Conservation (phyloP, 2,329 filamentous ascomycete genomes). For the Cladosporium sp. region DNA sequence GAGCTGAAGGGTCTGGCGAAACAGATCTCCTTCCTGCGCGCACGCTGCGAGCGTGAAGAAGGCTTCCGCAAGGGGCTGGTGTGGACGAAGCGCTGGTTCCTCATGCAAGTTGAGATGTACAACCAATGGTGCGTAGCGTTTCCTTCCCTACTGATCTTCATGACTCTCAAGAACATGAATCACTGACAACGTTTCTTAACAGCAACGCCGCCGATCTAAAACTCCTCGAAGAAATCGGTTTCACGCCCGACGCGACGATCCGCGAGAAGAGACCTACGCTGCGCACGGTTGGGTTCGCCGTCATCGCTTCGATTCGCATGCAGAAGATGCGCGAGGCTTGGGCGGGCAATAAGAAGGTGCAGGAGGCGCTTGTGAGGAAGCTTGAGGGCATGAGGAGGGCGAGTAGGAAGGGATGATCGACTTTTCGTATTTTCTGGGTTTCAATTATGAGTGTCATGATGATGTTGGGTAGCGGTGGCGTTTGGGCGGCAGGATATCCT, state of each 20-base stretch:
- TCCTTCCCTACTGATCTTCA: too few relatives aligned
- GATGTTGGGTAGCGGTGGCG: constrained; percentile 9
- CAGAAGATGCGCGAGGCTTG: constrained; percentile 46
- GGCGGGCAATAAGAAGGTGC: constrained; percentile 48
- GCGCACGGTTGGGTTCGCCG: constrained; percentile 44
- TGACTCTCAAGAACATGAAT: not conserved
- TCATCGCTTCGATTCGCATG: constrained; percentile 51
- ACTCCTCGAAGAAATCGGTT: constrained; percentile 79
- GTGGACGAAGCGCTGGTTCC: constrained; percentile 81
- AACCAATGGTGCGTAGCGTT: constrained; percentile 74
- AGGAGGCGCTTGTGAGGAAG: constrained; percentile 43
- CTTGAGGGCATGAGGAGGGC: constrained; percentile 40
- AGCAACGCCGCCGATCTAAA: constrained; percentile 91
- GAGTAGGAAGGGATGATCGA: not conserved
- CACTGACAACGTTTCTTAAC: constrained; percentile 19
- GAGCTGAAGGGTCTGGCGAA: constrained; percentile 79
- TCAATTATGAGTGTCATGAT: not conserved
- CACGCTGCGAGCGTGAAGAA: constrained; percentile 74
- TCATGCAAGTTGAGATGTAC: constrained; percentile 75
- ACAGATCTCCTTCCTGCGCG: constrained; percentile 88
- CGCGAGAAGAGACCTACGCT: constrained; percentile 44
- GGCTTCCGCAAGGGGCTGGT: constrained; percentile 74
- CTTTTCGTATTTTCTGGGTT: not conserved
- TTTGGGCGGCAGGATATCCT: not conserved
- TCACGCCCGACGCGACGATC: constrained; percentile 49